Evolutionary conservation across 2,329 filamentous ascomycete species (phyloP), one percentile per base, ranked within the genome.

Genomic region (Ophiosphaerella narmari): DNA sequence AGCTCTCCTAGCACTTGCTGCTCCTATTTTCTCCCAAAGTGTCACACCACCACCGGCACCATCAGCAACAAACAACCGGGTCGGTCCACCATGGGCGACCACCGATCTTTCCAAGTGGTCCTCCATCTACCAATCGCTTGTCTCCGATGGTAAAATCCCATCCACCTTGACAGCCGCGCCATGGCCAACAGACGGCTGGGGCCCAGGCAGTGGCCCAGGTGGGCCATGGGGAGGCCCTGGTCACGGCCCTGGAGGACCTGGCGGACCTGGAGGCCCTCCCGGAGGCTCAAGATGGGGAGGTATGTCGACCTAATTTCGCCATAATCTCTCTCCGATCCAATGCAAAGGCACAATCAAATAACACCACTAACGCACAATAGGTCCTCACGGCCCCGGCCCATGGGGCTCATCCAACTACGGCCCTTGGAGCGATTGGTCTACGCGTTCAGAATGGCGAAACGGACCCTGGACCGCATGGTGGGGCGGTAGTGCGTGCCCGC

Each of bases 401-500:
- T 68, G 58, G 48, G 71, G 70, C 16, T 31, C 56, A 5, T 54
- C 52, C 24, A 57, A 55, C 45, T 71, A 48, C 48, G 68, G 68
- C 1, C 66, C 65, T 0, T 71, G 59, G 59, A 60, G 55, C 40
- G 60, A 58, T 18, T 72, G 68, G 68, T 50, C 55, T 5, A 69
- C 66, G 1, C 52, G 52, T 5, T 57, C 52, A 5, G 67, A 57
- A 16, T 68, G 67, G 65, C 63, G 63, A 26, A 54, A 43, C 7
- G 67, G 51, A 2, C 64, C 70, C 0, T 74, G 71, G 71, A 74
- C 71, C 0, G 48, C 48, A 1, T 73, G 71, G 71, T 74, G 70
- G 69, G 69, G 50, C 14, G 67, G 64, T 31, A 53, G 43, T 12
- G 64, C 57, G 4, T 73, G 71, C 32, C 70, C 71, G 1, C 52